Evolutionary conservation across 2,329 filamentous ascomycete genomes (phyloP).

Genomic region (Samsoniella hepiali): DNA sequence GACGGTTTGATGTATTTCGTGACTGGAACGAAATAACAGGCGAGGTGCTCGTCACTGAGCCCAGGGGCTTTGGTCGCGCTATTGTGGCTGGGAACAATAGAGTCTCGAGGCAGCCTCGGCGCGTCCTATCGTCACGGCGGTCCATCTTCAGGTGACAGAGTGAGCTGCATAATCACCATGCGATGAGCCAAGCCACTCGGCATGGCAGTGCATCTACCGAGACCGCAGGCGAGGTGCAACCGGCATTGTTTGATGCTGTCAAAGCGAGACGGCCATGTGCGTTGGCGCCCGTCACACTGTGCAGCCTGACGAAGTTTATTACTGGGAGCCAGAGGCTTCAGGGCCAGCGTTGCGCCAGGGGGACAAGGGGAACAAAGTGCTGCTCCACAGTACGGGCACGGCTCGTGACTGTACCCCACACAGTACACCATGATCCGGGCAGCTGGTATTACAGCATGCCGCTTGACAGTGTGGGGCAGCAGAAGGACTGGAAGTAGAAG

Average conservation of each 20-base stretch:
- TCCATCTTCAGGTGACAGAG: background rate
- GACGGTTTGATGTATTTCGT: background rate
- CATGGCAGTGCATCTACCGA: background rate
- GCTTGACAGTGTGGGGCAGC: background rate
- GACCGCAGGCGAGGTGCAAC: conserved; percentile 3
- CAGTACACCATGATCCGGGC: background rate
- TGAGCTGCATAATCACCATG: background rate
- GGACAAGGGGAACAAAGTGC: too few species aligned
- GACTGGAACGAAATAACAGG: background rate
- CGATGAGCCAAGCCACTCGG: background rate
- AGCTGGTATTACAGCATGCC: background rate
- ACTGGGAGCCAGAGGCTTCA: background rate
- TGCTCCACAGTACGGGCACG: conserved; percentile 1
- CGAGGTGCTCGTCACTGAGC: background rate
- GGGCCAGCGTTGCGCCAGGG: background rate
- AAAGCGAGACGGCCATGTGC: background rate
- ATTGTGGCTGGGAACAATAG: background rate
- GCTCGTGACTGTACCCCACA: conserved; percentile 1
- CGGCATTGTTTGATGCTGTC: conserved; percentile 6
- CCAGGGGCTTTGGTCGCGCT: background rate
- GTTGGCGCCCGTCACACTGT: conserved; percentile 1
- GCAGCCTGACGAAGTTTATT: background rate
- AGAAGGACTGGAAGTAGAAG: background rate
- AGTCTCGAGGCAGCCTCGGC: background rate
- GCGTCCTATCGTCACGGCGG: background rate